Evolutionary conservation across 495 filamentous ascomycete species (phyloP).

Genomic region (Pseudomonodictys pantanalensis): DNA sequence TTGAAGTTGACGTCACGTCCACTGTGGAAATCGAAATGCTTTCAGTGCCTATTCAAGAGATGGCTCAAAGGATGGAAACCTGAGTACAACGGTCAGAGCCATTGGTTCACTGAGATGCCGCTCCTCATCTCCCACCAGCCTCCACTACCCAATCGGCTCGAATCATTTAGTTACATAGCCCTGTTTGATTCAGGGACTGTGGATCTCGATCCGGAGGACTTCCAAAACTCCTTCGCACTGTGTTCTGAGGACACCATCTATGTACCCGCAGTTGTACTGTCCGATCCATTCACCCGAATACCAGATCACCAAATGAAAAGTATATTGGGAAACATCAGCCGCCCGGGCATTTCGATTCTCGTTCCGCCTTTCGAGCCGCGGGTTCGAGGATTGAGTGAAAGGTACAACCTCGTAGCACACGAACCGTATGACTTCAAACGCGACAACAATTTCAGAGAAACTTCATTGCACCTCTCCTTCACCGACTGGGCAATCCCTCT

Average conservation of each 20-base stretch:
- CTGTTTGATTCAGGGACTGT: not conserved
- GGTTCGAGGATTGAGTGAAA: not conserved
- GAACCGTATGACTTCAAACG: not conserved
- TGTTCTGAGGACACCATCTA: not conserved
- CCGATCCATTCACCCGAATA: not conserved
- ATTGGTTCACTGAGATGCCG: not conserved
- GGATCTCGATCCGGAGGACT: not conserved
- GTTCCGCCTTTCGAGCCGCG: not conserved
- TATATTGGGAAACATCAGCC: not conserved
- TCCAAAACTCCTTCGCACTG: not conserved
- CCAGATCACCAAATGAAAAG: not conserved
- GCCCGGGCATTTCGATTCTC: not conserved
- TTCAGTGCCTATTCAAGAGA: not conserved
- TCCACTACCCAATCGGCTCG: not conserved
- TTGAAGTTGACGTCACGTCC: not conserved
- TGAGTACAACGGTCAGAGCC: not conserved
- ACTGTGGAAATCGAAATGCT: not conserved
- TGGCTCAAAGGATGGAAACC: not conserved
- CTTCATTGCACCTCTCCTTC: conserved; percentile 46
- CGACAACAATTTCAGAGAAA: conserved; percentile 37
- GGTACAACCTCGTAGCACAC: not conserved
- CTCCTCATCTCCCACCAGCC: not conserved
- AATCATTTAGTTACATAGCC: not conserved
- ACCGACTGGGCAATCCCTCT: conserved; percentile 39
- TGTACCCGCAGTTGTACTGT: not conserved